Evolutionary conservation across 108 stramenopile genomes (phyloP), one percentile per base, ranked within the genome.

Genomic region (Craspedostauros australis): DNA sequence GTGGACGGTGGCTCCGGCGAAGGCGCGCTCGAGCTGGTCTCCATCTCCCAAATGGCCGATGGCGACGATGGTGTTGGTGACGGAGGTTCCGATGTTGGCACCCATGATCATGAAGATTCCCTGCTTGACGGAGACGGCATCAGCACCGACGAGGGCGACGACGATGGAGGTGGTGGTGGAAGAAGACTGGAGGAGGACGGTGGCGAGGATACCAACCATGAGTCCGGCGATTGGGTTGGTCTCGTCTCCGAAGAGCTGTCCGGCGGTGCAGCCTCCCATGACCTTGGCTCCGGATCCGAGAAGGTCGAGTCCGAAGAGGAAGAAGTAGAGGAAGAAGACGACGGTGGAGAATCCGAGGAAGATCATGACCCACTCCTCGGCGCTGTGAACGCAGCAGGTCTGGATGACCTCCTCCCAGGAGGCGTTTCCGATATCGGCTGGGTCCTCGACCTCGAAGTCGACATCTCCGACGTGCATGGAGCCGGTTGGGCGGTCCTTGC

Each of bases 1-100:
- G 60, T 88, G 86, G 49, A 88, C 82, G 8, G 86, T 88, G 30
- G 86, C 86, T 22, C 82, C 86, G 24, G 82, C 77, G 57, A 88
- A 88, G 24, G 82, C 82, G 22, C 76, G 73, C 50, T 83, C 82
- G 31, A 83, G 64, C 47, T 88, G 66, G 46, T 70, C 62, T 44
- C 71, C 75, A 55, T 80, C 63, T 37, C 68, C 64, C 49, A 82
- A 50, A 28, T 80, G 79, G 23, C 85, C 80, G 57, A 88, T 62
- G 29, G 86, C 58, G 39, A 88, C 82, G 38, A 88, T 79, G 22
- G 79, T 76, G 60, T 79, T 79, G 46, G 82, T 77, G 11, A 83
- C 74, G 26, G 75, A 77, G 0, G 84, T 85, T 27, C 84, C 84
- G 39, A 86, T 86, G 56, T 80, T 82, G 48, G 81, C 81, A 3